phyloP scores from a whole-genome alignment of 169 alveolate genomes.

The Cryptosporidium ryanae region DNA sequence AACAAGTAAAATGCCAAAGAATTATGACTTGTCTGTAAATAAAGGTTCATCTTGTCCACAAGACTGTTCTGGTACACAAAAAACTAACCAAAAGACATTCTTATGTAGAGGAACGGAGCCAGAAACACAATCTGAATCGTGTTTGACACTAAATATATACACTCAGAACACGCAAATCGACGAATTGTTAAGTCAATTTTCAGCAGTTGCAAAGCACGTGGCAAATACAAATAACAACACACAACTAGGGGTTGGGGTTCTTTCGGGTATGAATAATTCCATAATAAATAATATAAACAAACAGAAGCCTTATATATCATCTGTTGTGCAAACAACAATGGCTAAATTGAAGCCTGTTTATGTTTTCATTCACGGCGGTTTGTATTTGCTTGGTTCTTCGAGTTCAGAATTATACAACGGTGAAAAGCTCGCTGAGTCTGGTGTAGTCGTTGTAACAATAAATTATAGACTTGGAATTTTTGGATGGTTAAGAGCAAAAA shows the following conservation, averaged over 20 bases:
- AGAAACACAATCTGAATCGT: conserved; percentile 65
- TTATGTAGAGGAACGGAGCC: conserved; percentile 69
- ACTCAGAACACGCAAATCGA: conserved; percentile 35
- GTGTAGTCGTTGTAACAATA: conserved; percentile 76
- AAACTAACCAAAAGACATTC: conserved; percentile 53
- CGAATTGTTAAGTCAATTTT: conserved; percentile 40
- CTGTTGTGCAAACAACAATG: conserved; percentile 29
- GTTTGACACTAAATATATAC: conserved; percentile 55
- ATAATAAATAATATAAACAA: conserved; percentile 23
- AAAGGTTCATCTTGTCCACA: conserved; percentile 73
- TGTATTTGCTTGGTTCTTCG: conserved; percentile 60
- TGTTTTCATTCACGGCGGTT: conserved; percentile 66
- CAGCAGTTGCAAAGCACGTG: conserved; percentile 43
- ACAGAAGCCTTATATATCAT: conserved; percentile 44
- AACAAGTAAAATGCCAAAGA: conserved; percentile 37
- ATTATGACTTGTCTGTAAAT: conserved; percentile 46
- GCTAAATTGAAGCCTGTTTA: conserved; percentile 35
- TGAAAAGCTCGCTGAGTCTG: conserved; percentile 70
- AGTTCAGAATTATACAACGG: conserved; percentile 51
- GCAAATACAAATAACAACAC: conserved; percentile 9
- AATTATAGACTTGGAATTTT: conserved; percentile 78
- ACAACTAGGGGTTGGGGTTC: conserved; percentile 1
- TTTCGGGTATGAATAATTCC: conserved; percentile 32
- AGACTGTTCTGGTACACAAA: conserved; percentile 58
- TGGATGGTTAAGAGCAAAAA: conserved; percentile 76